These are phyloP conservation scores for Metschnikowia koreensis DNA, from an alignment of 805 yeast species.

Conservation along the genomic window DNA sequence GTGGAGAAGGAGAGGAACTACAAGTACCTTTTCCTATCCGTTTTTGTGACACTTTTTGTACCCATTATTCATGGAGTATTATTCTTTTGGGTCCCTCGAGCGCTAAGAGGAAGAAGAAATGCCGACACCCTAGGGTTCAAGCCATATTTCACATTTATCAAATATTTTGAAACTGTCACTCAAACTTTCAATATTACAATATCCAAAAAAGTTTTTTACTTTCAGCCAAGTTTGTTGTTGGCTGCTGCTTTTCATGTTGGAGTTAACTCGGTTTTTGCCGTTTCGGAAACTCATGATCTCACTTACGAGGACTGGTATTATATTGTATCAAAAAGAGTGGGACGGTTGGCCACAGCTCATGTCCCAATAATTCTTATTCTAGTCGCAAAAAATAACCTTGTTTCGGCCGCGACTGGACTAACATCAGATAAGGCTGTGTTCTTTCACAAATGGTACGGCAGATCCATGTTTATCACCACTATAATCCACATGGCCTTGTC, in stretches of 20 bases:
- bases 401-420: slow-evolving; percentile 42
- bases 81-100: slow-evolving; percentile 42
- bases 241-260: slow-evolving; percentile 27
- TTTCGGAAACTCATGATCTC: slow-evolving; percentile 35
- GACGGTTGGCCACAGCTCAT: slow-evolving; percentile 39
- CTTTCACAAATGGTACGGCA: slow-evolving; percentile 46
- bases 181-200: slow-evolving; percentile 24
- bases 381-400: slow-evolving; percentile 39
- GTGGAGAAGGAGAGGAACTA: slow-evolving; percentile 38
- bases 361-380: slow-evolving; percentile 37
- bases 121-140: slow-evolving; percentile 14
- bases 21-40: slow-evolving; percentile 36
- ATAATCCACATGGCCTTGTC: slow-evolving; percentile 36
- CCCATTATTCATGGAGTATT: slow-evolving; percentile 40
- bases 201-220: slow-evolving; percentile 21
- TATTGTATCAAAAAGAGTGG: slow-evolving; percentile 43
- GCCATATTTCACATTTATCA: slow-evolving; percentile 27
- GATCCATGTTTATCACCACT: slow-evolving; percentile 36
- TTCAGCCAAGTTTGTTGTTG: slow-evolving; percentile 43
- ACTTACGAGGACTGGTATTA: slow-evolving; percentile 39
- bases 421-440: slow-evolving; percentile 38
- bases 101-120: slow-evolving; percentile 25
- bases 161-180: slow-evolving; percentile 28
- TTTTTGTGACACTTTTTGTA: slow-evolving; percentile 24
- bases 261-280: slow-evolving; percentile 28